Evolutionary conservation across 75 land plant species (phyloP).

Genomic region (Pinus tabuliformis): DNA sequence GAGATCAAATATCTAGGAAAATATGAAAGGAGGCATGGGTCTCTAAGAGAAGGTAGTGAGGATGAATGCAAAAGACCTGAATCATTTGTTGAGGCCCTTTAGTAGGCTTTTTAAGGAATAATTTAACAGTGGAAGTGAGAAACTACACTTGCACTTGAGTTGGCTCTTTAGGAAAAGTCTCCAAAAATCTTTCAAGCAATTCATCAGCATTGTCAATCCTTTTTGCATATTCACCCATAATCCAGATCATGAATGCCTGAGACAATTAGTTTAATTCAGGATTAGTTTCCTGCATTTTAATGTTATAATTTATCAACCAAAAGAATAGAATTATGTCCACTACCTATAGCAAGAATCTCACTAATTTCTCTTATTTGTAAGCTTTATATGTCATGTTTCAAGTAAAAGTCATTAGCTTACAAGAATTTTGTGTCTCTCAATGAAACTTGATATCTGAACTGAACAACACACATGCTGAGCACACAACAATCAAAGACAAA

Average conservation of each 20-base stretch:
- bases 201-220: conserved; percentile 99
- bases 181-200: conserved; percentile 94
- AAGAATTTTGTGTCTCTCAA: too few relatives aligned
- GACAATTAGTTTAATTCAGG: neutral
- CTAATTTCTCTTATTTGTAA: neutral
- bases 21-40: neutral
- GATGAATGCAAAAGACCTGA: conserved; percentile 19
- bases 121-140: conserved; percentile 36
- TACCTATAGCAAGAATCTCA: neutral
- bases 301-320: neutral
- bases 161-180: conserved; percentile 75
- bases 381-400: neutral
- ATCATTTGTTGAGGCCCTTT: conserved; percentile 46
- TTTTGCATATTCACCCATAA: conserved; percentile 99
- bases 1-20: neutral
- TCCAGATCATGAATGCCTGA: conserved; percentile 99
- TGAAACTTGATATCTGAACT: too few relatives aligned
- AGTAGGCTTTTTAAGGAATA: conserved; percentile 38
- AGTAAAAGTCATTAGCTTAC: neutral
- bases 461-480: too few relatives aligned
- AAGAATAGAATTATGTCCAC: neutral
- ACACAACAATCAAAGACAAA: too few relatives aligned
- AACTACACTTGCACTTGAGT: conserved; percentile 38
- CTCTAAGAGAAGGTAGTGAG: neutral
- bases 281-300: conserved; percentile 1